Evolutionary conservation across 202 grass and related monocot genomes (phyloP).

Genomic region (Thinopyrum obtusiflorum): DNA sequence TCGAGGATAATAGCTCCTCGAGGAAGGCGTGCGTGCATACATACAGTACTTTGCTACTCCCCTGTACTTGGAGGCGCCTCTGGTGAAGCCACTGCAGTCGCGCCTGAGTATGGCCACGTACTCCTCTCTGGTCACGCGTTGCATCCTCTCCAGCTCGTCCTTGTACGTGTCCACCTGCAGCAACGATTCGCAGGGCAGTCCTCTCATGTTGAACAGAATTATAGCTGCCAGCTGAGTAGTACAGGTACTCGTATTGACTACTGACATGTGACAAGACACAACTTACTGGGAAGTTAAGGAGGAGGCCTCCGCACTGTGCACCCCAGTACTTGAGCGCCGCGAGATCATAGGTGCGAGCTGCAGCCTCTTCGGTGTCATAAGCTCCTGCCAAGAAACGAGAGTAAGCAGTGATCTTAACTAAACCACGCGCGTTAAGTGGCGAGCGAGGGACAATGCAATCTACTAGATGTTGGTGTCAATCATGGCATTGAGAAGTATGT

Average conservation of each 20-base stretch:
- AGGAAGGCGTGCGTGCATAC: neutral
- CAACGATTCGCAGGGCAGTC: neutral
- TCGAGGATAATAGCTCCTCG: no score
- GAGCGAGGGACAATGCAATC: neutral
- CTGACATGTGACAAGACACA: no score
- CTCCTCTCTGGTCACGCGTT: slow-evolving; percentile 50
- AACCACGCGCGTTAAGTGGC: neutral
- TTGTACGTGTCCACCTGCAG: slow-evolving; percentile 49
- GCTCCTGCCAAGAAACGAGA: slow-evolving; percentile 34
- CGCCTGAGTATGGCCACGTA: slow-evolving; percentile 62
- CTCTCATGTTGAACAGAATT: neutral
- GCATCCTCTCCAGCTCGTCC: slow-evolving; percentile 59
- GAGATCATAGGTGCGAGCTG: slow-evolving; percentile 51
- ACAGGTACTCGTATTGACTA: no score
- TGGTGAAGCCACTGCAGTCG: slow-evolving; percentile 66
- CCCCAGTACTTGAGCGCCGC: slow-evolving; percentile 56
- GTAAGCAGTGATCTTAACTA: neutral
- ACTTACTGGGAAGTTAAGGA: slow-evolving; percentile 56
- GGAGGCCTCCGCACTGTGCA: neutral
- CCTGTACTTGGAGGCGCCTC: slow-evolving; percentile 70
- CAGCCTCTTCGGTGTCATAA: slow-evolving; percentile 43
- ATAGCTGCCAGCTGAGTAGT: no score
- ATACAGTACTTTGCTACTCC: slow-evolving; percentile 67
- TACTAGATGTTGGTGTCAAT: neutral
- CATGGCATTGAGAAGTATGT: slow-evolving; percentile 12